Evolutionary conservation across 169 alveolate species (phyloP), one percentile per base, ranked within the genome.

Genomic region (Plasmodium falciparum): DNA sequence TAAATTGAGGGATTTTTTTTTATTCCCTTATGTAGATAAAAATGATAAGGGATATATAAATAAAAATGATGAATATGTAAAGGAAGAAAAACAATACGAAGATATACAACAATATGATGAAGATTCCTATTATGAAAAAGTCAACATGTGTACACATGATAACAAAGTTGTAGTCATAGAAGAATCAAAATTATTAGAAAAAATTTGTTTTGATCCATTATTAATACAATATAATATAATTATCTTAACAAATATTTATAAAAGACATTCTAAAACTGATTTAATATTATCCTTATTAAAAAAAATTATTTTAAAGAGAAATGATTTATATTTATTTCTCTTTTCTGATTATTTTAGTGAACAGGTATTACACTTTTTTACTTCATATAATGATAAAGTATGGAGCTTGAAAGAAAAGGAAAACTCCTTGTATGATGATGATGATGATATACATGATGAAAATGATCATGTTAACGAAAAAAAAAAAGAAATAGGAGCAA

Each of bases 221-320:
- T 74, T 94, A 67, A 88, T 95, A 50, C 95, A 94, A 47, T 94
- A 69, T 90, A 89, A 93, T 9, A 93, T 94, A 29, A 74, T 94
- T 47, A 78, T 94, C 22, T 59, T 94, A 59, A 88, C 94, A 49
- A 90, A 76, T 63, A 69, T 90, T 24, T 92, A 94, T 59, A 78
- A 89, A 54, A 80, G 96, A 22, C 13, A 67, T 13, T 62, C 88
- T 52, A 65, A 69, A 72, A 90, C 93, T 39, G 96, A 94, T 45
- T 56, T 90, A 47, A 39, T 91, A 17, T 15, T 93, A 62, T 73
- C 95, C 39, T 69, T 94, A 43, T 83, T 94, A 26, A 83, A 83
- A 66, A 83, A 58, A 39, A 83, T 83, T 17, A 74, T 83, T 69
- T 4, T 62, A 73, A 83, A 83, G 63, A 56, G 91, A 58, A 83